Base-by-base conservation (phyloP, 2,329 filamentous ascomycete species). In the Colletotrichum camelliae region DNA sequence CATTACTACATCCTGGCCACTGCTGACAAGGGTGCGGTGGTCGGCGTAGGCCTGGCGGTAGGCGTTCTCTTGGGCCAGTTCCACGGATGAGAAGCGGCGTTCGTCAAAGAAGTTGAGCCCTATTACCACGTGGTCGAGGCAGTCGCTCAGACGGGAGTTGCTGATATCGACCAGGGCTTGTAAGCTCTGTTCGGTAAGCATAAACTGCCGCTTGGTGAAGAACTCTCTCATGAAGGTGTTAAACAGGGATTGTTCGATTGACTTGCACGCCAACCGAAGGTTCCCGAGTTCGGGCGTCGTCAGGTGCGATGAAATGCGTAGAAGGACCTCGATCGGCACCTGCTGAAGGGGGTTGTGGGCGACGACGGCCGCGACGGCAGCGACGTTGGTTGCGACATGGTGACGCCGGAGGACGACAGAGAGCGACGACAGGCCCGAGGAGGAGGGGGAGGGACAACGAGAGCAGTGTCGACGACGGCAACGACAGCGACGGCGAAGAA, bases 131-230 rank as follows among this genome's bases (percentile, higher is more conserved):
- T 87, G 83, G 8, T 80, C 83, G 16, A 91, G 78, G 43, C 82
- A 80, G 0, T 79, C 75, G 0, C 84, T 83, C 18, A 91, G 77
- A 0, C 85, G 84, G 21, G 84, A 86, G 71, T 86, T 85, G n/a
- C 89, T 87, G 43, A 91, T 90, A 79, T 89, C 84, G 81, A 89
- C 77, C 13, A 93, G 84, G 0, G 88, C 85, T 68, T 89, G 86
- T 12, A 93, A 83, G 78, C 92, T 93, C 78, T 86, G 83, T 39
- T 89, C 84, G 2, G 88, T 89, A 70, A 93, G 80, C 89, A 93
- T 92, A 82, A 94, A 94, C 80, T 94, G 92, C 79, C 89, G 91
- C 81, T 91, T 91, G 67, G 85, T 86, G 83, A 94, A 94, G 85
- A 93, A 94, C 77, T 93, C 91, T 29, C 85, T 85, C 33, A 88